Base-by-base conservation (phyloP, 2,329 filamentous ascomycete species). In the Claviceps lovelessii region DNA sequence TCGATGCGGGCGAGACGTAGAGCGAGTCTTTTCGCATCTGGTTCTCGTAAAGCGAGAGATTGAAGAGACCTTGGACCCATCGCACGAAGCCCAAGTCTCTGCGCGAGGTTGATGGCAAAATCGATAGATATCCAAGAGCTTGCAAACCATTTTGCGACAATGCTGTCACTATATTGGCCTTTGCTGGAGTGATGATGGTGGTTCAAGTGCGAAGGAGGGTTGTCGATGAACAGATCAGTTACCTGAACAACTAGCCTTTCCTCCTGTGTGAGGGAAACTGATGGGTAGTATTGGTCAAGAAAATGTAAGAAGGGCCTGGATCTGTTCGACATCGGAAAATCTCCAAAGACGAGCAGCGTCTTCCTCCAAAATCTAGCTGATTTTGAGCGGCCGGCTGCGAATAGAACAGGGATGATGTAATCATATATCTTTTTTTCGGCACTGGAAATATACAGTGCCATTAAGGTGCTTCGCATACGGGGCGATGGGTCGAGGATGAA, bases 141-240 rank as follows among this genome's bases (percentile, higher is more conserved):
- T 10, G 90, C 90, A 65, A 95, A 90, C 72, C 89, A 82, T 58
- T 84, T 80, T n/a, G 90, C 86, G 19, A 86, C 85, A 35, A 94
- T 84, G 58, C 82, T 61, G 51, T 70, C 67, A 46, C 62, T 64
- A 41, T 63, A 65, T 19, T 60, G 61, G 23, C 63, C 59, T 55
- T 57, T 60, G 28, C 55, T 35, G 35, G 45, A 31, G 4, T 48
- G 33, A 8, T 48, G 8, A 5, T 37, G 19, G 13, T 49, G 7
- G 23, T 33, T 47, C 17, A 10, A 17, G 9, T 31, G 45, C 13
- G 35, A 41, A 28, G 28, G 28, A 23, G 9, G 7, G 19, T 45
- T 4, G 23, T n/a, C 49, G 28, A 39, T 35, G 13, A 39, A 13
- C 5, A 11, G 44, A 37, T 28, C 19, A 19, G 31, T 13, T 9